These are phyloP conservation scores for Evansstolkia leycettana DNA, from an alignment of 495 filamentous ascomycete species.

Conservation along the genomic window DNA sequence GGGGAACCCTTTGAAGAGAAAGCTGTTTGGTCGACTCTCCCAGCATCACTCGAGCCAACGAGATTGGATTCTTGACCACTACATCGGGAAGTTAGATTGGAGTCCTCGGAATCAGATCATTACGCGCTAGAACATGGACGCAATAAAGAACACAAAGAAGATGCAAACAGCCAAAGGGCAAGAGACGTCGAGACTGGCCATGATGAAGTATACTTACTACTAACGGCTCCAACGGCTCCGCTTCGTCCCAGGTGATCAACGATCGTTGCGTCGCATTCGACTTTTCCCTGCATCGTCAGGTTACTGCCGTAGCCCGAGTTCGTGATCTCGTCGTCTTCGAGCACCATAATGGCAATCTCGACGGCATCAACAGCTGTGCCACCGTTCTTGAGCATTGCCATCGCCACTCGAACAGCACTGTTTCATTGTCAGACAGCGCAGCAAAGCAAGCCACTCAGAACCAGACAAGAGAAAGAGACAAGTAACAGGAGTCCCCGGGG, in stretches of 20 bases:
- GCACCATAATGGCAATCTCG: slow-evolving; percentile 71
- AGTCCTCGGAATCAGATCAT: slow-evolving; percentile 4
- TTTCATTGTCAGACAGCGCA: slow-evolving; percentile 3
- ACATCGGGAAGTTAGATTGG: not conserved
- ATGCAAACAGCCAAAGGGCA: not conserved
- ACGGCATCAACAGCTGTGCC: slow-evolving; percentile 81
- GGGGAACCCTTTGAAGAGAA: slow-evolving; percentile 76
- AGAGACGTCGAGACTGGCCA: too few relatives aligned
- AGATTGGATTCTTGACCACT: slow-evolving; percentile 92
- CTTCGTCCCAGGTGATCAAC: slow-evolving; percentile 85
- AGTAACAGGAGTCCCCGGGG: not conserved
- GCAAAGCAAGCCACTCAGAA: not conserved
- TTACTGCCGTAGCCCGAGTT: slow-evolving; percentile 97
- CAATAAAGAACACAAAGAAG: too few relatives aligned
- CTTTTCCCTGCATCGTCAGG: slow-evolving; percentile 73
- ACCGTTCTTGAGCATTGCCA: slow-evolving; percentile 65
- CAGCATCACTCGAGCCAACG: slow-evolving; percentile 69
- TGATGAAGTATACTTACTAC: slow-evolving; percentile 45
- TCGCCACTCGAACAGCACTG: slow-evolving; percentile 71
- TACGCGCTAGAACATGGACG: too few relatives aligned
- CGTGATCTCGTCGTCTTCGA: slow-evolving; percentile 91
- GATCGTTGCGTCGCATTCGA: slow-evolving; percentile 88
- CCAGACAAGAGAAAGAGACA: not conserved
- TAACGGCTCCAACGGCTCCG: slow-evolving; percentile 82
- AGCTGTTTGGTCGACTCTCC: slow-evolving; percentile 59